Percentiles rank a stretch among this genome's conserved stretches.
phyloP scores from a whole-genome alignment of 306 rosid genomes.

The Malus sylvestris region DNA sequence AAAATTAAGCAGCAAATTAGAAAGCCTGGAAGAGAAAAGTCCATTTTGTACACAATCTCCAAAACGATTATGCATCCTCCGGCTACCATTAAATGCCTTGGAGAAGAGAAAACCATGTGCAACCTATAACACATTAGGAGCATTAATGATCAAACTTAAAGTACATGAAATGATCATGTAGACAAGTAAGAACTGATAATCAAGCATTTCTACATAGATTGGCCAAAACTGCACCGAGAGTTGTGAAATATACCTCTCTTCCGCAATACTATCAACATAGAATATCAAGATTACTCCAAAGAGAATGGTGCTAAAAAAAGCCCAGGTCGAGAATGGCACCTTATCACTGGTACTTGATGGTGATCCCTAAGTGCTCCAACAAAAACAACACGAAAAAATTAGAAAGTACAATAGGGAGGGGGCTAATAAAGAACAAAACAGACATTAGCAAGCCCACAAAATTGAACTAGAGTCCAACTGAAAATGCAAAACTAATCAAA shows the following conservation, averaged over 20 bases:
- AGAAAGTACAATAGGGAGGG: neutral
- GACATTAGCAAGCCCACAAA: neutral
- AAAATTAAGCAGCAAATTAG: slow-evolving; percentile 70
- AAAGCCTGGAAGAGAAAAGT: slow-evolving; percentile 80
- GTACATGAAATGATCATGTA: neutral
- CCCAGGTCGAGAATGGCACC: slow-evolving; percentile 91
- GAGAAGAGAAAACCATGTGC: slow-evolving; percentile 97
- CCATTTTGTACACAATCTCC: slow-evolving; percentile 81
- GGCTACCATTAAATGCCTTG: slow-evolving; percentile 90
- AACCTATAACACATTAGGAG: slow-evolving; percentile 43
- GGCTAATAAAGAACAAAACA: neutral
- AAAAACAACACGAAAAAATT: neutral
- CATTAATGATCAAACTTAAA: neutral
- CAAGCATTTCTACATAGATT: neutral
- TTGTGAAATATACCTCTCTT: slow-evolving; percentile 61
- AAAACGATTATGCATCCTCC: slow-evolving; percentile 75
- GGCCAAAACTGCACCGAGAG: neutral
- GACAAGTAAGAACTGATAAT: neutral
- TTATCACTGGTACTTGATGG: slow-evolving; percentile 53
- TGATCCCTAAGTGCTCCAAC: slow-evolving; percentile 57
- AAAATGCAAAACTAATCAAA: slow-evolving; percentile 9
- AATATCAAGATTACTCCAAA: slow-evolving; percentile 87
- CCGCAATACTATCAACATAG: slow-evolving; percentile 88
- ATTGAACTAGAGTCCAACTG: slow-evolving; percentile 8
- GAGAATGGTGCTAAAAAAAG: slow-evolving; percentile 73